Evolutionary conservation across 306 rosid species (phyloP).

Genomic region (Dicorynia guianensis): DNA sequence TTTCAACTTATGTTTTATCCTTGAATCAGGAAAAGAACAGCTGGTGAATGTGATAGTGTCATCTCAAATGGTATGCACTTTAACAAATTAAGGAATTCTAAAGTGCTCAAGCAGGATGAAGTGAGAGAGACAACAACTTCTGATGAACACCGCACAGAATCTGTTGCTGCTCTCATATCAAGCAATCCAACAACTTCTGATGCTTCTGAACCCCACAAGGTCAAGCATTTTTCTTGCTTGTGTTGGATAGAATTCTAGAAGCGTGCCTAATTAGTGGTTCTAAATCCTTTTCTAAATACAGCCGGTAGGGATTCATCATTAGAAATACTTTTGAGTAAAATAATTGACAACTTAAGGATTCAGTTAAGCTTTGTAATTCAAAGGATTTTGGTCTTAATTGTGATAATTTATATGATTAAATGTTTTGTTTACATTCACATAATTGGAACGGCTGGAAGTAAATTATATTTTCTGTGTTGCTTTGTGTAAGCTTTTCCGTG

Average conservation of each 20-base stretch:
- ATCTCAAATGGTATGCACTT: constrained; percentile 60
- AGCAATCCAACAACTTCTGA: constrained; percentile 52
- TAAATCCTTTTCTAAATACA: not conserved
- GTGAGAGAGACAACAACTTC: constrained; percentile 45
- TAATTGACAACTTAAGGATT: constrained; percentile 2
- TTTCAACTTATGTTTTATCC: constrained; percentile 37
- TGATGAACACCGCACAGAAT: constrained; percentile 49
- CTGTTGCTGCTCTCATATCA: constrained; percentile 43
- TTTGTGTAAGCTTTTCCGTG: not conserved
- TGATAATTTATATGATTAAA: not conserved
- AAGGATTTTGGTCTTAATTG: constrained; percentile 19
- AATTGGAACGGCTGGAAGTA: constrained; percentile 8
- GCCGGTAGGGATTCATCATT: constrained; percentile 6
- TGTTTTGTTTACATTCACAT: not conserved
- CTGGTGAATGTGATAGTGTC: constrained; percentile 54
- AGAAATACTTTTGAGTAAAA: not conserved
- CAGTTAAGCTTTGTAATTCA: constrained; percentile 15
- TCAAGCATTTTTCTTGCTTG: constrained; percentile 40
- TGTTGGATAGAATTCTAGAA: constrained; percentile 31
- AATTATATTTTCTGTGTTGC: constrained; percentile 10
- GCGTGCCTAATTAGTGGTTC: constrained; percentile 17
- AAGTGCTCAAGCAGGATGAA: constrained; percentile 51
- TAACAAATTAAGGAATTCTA: constrained; percentile 57
- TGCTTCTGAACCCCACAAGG: constrained; percentile 61
- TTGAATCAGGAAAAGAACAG: constrained; percentile 74